Conservation (phyloP, 164 flowering plant species). For the Vitis cinerea region DNA sequence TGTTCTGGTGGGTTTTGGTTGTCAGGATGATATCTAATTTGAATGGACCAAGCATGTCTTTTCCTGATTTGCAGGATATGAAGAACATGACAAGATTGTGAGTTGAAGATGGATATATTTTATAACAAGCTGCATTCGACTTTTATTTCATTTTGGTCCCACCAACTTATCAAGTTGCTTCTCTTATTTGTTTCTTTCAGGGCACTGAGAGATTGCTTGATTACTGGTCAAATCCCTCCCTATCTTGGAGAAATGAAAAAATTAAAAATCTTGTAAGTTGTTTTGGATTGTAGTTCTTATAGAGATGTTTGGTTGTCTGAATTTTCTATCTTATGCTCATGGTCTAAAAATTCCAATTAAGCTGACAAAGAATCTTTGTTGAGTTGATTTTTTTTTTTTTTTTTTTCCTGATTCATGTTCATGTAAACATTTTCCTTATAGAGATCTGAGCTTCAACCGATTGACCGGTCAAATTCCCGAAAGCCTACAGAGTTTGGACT, state of each 20-base stretch:
- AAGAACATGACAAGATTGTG: conserved; percentile 42
- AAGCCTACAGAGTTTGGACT: conserved; percentile 11
- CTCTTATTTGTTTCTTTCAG: conserved; percentile 30
- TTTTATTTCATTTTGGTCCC: neutral
- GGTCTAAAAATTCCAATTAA: no score
- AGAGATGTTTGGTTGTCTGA: no score
- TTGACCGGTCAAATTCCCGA: conserved; percentile 56
- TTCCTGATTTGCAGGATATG: conserved; percentile 58
- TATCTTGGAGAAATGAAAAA: conserved; percentile 39
- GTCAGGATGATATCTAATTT: conserved; percentile 84
- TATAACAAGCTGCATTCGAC: no score
- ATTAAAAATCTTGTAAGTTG: conserved; percentile 52
- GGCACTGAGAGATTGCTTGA: conserved; percentile 64
- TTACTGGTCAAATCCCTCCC: conserved; percentile 56
- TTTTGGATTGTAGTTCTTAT: neutral
- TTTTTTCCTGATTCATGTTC: neutral
- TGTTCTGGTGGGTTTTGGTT: neutral
- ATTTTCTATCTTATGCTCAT: no score
- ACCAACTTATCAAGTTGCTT: neutral
- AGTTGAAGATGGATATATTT: conserved; percentile 26
- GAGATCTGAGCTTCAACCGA: conserved; percentile 65
- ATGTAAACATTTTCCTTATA: conserved; percentile 15
- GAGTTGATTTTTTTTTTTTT: neutral
- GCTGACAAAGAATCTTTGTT: no score
- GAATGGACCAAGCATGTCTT: conserved; percentile 37